Evolutionary conservation across 805 yeast genomes (phyloP).

Genomic region (Ogataea neopini): DNA sequence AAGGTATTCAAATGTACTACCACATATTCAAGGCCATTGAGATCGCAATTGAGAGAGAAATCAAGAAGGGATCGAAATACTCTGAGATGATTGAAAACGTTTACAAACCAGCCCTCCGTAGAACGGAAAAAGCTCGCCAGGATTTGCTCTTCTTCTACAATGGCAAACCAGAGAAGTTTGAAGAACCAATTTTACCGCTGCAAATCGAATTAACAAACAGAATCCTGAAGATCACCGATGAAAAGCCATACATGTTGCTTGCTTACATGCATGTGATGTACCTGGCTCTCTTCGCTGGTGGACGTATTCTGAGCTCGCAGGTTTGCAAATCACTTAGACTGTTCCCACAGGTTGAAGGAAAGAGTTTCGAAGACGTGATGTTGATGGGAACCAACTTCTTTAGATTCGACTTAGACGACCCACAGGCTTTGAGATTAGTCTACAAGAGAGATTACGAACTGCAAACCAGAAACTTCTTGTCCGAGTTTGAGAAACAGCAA

Average conservation of each 20-base stretch:
- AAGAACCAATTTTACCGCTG: conserved; percentile 54
- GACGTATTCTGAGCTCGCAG: conserved; percentile 67
- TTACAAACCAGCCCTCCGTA: conserved; percentile 70
- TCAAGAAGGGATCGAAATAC: conserved; percentile 40
- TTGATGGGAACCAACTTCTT: conserved; percentile 68
- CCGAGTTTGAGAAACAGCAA: conserved; percentile 69
- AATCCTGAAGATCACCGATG: conserved; percentile 51
- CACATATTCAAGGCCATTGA: conserved; percentile 71
- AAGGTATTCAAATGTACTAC: conserved; percentile 74
- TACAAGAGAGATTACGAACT: conserved; percentile 80
- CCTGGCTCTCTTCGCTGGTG: conserved; percentile 86
- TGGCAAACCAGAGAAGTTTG: conserved; percentile 54
- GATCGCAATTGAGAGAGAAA: conserved; percentile 46
- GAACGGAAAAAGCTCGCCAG: conserved; percentile 54
- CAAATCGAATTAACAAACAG: conserved; percentile 66
- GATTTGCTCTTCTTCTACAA: conserved; percentile 72
- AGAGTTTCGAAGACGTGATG: conserved; percentile 62
- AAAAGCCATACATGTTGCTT: conserved; percentile 68
- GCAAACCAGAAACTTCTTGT: conserved; percentile 66
- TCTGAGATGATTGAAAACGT: conserved; percentile 53
- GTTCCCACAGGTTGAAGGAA: conserved; percentile 72
- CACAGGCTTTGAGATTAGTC: conserved; percentile 58
- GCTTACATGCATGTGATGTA: conserved; percentile 88
- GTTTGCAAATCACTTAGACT: conserved; percentile 66
- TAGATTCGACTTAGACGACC: conserved; percentile 64